Conservation (phyloP, 2,329 filamentous ascomycete species). For the Grosmannia clavigera region DNA sequence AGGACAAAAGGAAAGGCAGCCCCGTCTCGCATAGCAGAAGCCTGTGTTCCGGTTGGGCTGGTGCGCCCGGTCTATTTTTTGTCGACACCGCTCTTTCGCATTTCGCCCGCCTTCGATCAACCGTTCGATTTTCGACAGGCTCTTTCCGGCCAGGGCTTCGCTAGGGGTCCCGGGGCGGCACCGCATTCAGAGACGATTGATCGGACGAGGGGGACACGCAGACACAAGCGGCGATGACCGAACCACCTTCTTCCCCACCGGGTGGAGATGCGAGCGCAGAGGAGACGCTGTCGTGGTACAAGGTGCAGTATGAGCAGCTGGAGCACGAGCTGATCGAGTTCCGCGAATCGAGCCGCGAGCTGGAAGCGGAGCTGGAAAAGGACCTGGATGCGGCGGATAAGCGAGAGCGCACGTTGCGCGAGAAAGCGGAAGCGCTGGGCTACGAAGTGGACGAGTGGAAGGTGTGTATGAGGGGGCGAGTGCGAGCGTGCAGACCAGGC, state of each 20-base stretch:
- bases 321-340: constrained; percentile 90
- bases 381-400: constrained; percentile 94
- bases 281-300: constrained; percentile 87
- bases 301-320: constrained; percentile 84
- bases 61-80: neutral
- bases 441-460: constrained; percentile 99
- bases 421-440: constrained; percentile 71
- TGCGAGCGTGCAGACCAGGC: neutral
- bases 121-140: neutral
- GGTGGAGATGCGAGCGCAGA: constrained; percentile 43
- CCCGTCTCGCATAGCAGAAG: neutral
- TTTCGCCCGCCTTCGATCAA: neutral
- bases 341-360: constrained; percentile 81
- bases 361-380: constrained; percentile 89
- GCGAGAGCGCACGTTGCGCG: constrained; percentile 70
- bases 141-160: neutral
- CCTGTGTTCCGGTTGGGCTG: neutral
- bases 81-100: neutral
- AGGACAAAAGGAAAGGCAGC: neutral
- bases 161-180: neutral
- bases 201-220: neutral
- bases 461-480: constrained; percentile 37
- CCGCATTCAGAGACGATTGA: neutral
- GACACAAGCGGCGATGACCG: constrained; percentile 30
- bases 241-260: constrained; percentile 51